A percentile compares a stretch with the other conserved stretches of the same genome.
These are phyloP conservation scores for Ceratobasidium sp. DNA, from an alignment of 1,284 basidiomycete species.

Conservation along the genomic window DNA sequence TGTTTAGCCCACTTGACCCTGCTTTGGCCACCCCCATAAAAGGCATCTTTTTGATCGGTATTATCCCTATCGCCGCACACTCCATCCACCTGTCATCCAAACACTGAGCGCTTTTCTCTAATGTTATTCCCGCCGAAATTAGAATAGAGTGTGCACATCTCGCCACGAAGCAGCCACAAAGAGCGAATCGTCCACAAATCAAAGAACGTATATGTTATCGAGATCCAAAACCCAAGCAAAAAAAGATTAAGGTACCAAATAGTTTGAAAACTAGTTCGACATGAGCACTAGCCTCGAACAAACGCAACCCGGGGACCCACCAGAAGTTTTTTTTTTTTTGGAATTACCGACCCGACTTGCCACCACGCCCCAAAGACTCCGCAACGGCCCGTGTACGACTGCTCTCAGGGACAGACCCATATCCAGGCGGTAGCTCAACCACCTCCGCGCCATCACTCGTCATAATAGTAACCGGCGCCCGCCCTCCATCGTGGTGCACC, in stretches of 20 bases:
- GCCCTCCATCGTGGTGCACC: slow-evolving; percentile 48
- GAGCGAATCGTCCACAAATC: neutral
- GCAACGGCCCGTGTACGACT: slow-evolving; percentile 18
- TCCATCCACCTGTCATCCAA: slow-evolving; percentile 17
- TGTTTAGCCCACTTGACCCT: slow-evolving; percentile 4
- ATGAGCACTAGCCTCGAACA: neutral
- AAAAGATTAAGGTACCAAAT: neutral
- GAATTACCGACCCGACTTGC: slow-evolving; percentile 4
- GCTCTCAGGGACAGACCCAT: slow-evolving; percentile 31
- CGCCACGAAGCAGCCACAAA: neutral
- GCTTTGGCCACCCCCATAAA: slow-evolving; percentile 14
- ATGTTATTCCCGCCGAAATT: neutral
- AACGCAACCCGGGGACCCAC: neutral
- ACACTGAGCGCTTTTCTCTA: neutral
- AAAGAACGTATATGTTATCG: neutral
- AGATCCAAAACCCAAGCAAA: slow-evolving; percentile 14
- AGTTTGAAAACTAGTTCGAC: neutral
- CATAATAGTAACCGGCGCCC: slow-evolving; percentile 47
- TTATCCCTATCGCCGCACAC: neutral
- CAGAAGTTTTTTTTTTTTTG: neutral
- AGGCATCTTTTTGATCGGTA: slow-evolving; percentile 18
- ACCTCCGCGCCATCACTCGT: slow-evolving; percentile 48
- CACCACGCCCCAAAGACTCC: neutral
- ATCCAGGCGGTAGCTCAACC: slow-evolving; percentile 45
- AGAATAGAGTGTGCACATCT: neutral